Evolutionary conservation across 768 basidiomycete genomes (phyloP), one percentile per base, ranked within the genome.

Genomic region (Agrocybe pediades): DNA sequence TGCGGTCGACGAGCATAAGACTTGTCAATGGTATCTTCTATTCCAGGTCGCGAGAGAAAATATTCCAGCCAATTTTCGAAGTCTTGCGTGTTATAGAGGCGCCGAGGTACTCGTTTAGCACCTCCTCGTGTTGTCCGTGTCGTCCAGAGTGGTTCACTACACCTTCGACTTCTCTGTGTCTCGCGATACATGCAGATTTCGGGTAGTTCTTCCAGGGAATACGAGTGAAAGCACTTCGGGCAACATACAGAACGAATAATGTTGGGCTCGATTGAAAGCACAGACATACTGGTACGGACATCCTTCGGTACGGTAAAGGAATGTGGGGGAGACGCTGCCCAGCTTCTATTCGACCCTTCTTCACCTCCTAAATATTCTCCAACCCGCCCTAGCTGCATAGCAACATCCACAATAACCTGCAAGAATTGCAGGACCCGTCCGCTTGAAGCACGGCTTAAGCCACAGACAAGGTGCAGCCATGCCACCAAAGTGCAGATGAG

Each of bases 21-120:
- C 49, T 56, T 27, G 19, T 58, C 56, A 24, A 66, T 56, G n/a
- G 53, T 17, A 40, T 65, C 62, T 57, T 65, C 64, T 21, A 63
- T 62, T 30, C 58, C 62, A 7, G 58, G 58, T 9, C 54, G 46
- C 1, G 55, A 61, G n/a, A 63, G 52, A 54, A 65, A 61, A 27
- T 48, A 58, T n/a, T 59, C 49, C 2, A 62, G 50, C 64, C 61
- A 65, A 1, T 57, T 56, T 19, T 59, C 53, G 30, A 65, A 60
- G 33, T 57, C 53, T 40, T 65, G 64, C 0, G 53, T 54, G 9
- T 29, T 45, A 42, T 62, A 65, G 1, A 62, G 49, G 13, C 52
- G 17, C 1, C 52, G 40, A 4, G 64, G 64, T 2, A 60, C 53
- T 25, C 29, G 16, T 8, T 41, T 21, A 6, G 48, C 50, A 2